Evolutionary conservation across 768 basidiomycete genomes (phyloP).

Genomic region (Tricholoma sp.): DNA sequence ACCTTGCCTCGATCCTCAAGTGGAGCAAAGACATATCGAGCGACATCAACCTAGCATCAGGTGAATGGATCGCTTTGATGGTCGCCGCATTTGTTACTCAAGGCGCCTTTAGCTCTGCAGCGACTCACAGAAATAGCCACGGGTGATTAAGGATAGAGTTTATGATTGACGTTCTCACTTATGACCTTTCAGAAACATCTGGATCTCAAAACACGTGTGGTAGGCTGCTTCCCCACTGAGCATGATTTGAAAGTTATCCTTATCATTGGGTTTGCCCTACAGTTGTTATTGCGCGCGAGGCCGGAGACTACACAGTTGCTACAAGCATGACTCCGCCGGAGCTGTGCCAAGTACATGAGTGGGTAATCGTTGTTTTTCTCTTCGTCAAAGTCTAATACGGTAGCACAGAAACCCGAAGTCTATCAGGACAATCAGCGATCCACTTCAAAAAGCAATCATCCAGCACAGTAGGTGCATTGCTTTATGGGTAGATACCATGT

Average conservation of each 20-base stretch:
- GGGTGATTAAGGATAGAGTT: constrained; percentile 29
- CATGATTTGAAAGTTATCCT: not conserved
- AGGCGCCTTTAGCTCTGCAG: constrained; percentile 43
- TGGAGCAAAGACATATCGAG: constrained; percentile 74
- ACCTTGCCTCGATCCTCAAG: constrained; percentile 63
- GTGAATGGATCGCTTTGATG: constrained; percentile 22
- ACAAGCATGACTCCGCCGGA: constrained; percentile 60
- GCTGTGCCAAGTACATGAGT: constrained; percentile 67
- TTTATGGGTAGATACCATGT: not conserved
- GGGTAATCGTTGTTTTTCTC: constrained; percentile 17
- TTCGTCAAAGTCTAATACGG: not conserved
- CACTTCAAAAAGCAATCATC: constrained; percentile 62
- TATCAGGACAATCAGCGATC: constrained; percentile 53
- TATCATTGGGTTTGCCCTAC: not conserved
- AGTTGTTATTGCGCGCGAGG: constrained; percentile 66
- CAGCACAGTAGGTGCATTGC: constrained; percentile 46
- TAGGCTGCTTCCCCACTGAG: constrained; percentile 15
- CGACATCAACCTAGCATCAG: constrained; percentile 64
- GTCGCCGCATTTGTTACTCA: not conserved
- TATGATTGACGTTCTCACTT: not conserved
- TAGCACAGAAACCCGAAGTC: constrained; percentile 50
- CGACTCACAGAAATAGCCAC: constrained; percentile 68
- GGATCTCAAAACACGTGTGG: constrained; percentile 62
- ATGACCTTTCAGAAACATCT: constrained; percentile 43
- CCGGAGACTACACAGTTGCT: constrained; percentile 65